phyloP scores from a whole-genome alignment of 73 alveolate species.

The Tetrahymena thermophila region DNA sequence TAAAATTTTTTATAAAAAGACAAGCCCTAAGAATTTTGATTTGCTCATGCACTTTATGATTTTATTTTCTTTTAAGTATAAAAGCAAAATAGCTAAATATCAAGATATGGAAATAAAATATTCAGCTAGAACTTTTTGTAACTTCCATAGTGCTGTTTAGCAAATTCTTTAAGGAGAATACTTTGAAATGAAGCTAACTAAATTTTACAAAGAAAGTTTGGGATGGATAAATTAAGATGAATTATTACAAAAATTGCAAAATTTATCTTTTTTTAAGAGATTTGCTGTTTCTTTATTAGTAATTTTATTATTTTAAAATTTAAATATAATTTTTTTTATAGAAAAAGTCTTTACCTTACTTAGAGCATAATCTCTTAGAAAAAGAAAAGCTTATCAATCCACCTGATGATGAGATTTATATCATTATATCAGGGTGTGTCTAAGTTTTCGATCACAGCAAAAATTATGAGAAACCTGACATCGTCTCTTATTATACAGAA shows the following conservation, averaged over 20 bases:
- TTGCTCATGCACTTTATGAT: not conserved
- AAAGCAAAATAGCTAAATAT: not conserved
- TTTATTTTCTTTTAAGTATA: not conserved
- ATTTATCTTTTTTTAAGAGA: not conserved
- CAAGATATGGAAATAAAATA: not conserved
- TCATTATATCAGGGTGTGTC: not conserved
- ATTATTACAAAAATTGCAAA: not conserved
- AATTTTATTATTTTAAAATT: not conserved
- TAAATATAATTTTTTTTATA: not conserved
- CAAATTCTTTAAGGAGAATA: not conserved
- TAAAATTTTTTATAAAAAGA: not conserved
- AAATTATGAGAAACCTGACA: not conserved
- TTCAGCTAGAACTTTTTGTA: not conserved
- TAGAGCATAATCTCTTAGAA: not conserved
- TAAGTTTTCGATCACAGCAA: not conserved
- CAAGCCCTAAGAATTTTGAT: not conserved
- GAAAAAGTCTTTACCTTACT: not conserved
- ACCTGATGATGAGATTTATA: not conserved
- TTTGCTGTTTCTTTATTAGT: not conserved
- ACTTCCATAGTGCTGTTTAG: not conserved
- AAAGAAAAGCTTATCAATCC: not conserved
- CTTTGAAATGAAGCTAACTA: not conserved
- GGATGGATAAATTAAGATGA: not conserved
- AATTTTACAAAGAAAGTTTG: not conserved
- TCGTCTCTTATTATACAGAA: not conserved